These are phyloP conservation scores for Apiospora hydei DNA, from an alignment of 2,329 filamentous ascomycete genomes.

Conservation along the genomic window DNA sequence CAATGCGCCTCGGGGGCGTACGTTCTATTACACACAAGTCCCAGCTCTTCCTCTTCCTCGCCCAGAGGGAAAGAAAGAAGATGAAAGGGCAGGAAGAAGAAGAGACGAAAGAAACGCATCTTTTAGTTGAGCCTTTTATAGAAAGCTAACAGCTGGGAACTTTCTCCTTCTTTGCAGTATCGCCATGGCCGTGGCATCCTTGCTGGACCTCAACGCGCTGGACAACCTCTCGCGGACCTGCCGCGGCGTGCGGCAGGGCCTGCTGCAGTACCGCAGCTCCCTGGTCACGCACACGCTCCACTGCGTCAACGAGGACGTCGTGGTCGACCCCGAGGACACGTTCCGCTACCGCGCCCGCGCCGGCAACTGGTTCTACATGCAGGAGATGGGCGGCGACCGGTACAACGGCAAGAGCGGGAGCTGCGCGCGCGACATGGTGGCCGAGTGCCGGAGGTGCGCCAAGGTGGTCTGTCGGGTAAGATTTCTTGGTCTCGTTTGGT, in stretches of 20 bases:
- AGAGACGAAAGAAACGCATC: not conserved
- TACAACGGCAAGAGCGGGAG: slow-evolving; percentile 73
- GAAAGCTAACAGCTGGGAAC: slow-evolving; percentile 29
- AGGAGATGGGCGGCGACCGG: slow-evolving; percentile 55
- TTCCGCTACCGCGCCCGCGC: slow-evolving; percentile 65
- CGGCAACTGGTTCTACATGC: slow-evolving; percentile 66
- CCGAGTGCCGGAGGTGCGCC: slow-evolving; percentile 79
- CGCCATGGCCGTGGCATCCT: slow-evolving; percentile 75
- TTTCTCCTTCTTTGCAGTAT: slow-evolving; percentile 62
- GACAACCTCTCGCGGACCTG: slow-evolving; percentile 85
- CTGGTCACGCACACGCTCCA: slow-evolving; percentile 79
- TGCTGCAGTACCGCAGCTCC: slow-evolving; percentile 79
- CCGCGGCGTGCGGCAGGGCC: slow-evolving; percentile 76
- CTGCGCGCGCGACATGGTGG: slow-evolving; percentile 89
- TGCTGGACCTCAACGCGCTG: slow-evolving; percentile 86
- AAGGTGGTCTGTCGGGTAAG: slow-evolving; percentile 82
- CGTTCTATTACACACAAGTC: not conserved
- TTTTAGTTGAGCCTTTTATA: slow-evolving; percentile 24
- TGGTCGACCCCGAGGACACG: slow-evolving; percentile 62
- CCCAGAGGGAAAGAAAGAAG: not conserved
- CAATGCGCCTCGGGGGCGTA: not conserved
- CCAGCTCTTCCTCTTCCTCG: not conserved
- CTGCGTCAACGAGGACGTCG: slow-evolving; percentile 74
- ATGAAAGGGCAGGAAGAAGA: not conserved
- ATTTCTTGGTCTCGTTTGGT: slow-evolving; percentile 23